Percentiles rank a stretch among this genome's conserved stretches.
These are phyloP conservation scores for Lactarius deliciosus DNA, from an alignment of 768 basidiomycete species.

Conservation along the genomic window DNA sequence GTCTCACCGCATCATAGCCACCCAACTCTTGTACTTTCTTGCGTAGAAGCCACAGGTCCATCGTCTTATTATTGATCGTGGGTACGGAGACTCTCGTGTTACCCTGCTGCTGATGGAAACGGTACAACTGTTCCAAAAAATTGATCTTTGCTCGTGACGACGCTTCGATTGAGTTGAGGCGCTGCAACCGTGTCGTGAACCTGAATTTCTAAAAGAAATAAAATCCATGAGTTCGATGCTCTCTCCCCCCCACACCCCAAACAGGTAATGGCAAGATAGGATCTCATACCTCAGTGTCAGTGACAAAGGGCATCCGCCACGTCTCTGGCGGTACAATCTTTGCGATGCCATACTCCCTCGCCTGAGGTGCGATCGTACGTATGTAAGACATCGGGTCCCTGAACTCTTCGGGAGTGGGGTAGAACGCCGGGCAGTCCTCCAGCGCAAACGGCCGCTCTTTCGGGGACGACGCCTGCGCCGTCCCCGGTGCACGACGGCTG, in stretches of 20 bases:
- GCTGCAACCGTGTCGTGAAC: constrained; percentile 93
- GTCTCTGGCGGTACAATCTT: constrained; percentile 91
- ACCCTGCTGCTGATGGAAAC: constrained; percentile 95
- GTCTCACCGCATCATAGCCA: constrained; percentile 79
- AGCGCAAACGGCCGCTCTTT: constrained; percentile 79
- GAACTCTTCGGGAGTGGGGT: constrained; percentile 89
- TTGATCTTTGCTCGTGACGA: constrained; percentile 95
- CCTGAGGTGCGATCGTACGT: constrained; percentile 69
- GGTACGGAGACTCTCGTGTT: constrained; percentile 90
- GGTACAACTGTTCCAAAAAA: constrained; percentile 94
- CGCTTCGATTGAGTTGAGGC: constrained; percentile 95
- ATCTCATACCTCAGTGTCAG: constrained; percentile 78
- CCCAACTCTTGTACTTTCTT: constrained; percentile 90
- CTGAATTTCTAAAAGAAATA: constrained; percentile 66
- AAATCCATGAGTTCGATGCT: constrained; percentile 23
- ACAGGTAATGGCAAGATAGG: constrained; percentile 28
- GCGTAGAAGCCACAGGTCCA: constrained; percentile 91
- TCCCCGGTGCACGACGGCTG: constrained; percentile 38
- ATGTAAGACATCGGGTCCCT: constrained; percentile 94
- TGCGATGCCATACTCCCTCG: constrained; percentile 82
- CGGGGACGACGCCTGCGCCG: constrained; percentile 33
- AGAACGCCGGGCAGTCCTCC: constrained; percentile 85
- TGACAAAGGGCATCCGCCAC: constrained; percentile 96
- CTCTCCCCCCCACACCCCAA: constrained; percentile 31
- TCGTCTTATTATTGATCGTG: constrained; percentile 85